Percentiles rank a stretch among this genome's conserved stretches.
Evolutionary conservation across 768 basidiomycete genomes (phyloP).

Genomic region (Lentinula edodes): DNA sequence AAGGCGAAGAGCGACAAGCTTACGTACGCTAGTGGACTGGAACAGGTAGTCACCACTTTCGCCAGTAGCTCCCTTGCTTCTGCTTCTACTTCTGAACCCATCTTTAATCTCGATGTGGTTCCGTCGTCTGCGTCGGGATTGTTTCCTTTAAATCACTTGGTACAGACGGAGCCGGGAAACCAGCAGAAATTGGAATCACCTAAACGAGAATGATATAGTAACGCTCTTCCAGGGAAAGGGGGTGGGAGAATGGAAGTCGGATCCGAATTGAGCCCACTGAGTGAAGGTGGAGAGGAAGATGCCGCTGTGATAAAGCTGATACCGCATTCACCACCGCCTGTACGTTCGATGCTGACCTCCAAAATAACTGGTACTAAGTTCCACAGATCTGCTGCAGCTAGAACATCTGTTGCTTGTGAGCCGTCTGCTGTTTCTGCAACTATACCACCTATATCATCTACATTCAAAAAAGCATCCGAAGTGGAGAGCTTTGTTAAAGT

Average conservation of each 20-base stretch:
- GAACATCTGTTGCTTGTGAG: not conserved
- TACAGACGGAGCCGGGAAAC: not conserved
- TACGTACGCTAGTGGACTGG: conserved; percentile 17
- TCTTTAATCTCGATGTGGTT: not conserved
- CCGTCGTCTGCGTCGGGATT: not conserved
- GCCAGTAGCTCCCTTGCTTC: conserved; percentile 5
- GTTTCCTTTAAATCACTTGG: not conserved
- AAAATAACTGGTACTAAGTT: not conserved
- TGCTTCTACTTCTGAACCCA: conserved; percentile 5
- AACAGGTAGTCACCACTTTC: not conserved
- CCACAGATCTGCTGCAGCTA: not conserved
- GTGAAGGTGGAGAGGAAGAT: conserved; percentile 27
- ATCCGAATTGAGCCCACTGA: conserved; percentile 41
- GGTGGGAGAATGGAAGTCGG: conserved; percentile 20
- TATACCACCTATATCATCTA: not conserved
- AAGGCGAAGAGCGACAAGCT: conserved; percentile 36
- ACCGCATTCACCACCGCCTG: not conserved
- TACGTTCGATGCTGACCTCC: not conserved
- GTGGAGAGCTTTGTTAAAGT: not conserved
- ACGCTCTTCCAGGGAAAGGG: not conserved
- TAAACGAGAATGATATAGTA: not conserved
- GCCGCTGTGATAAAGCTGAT: not conserved
- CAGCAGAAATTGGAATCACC: not conserved
- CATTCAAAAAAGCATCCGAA: not conserved
- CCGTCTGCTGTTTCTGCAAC: not conserved